Evolutionary conservation across 208 protist genomes (phyloP).

Genomic region (Chromosphaera perkinsii): DNA sequence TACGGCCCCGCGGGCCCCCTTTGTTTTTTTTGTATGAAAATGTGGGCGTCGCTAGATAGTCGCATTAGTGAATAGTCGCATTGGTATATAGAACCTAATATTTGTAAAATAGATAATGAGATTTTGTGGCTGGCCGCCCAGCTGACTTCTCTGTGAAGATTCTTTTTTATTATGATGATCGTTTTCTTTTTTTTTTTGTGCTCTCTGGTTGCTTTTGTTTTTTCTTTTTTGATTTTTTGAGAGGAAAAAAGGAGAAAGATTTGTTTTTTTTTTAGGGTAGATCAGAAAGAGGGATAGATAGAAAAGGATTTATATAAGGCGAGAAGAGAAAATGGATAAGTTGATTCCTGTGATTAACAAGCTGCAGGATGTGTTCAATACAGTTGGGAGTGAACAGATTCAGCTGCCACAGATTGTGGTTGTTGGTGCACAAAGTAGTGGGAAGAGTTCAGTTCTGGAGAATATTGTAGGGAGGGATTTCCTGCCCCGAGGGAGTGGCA

Average conservation of each 20-base stretch:
- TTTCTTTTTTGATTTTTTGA: not conserved
- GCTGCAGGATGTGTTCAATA: conserved; percentile 77
- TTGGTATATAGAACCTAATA: too few species aligned
- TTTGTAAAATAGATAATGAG: too few species aligned
- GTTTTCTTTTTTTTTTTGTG: not conserved
- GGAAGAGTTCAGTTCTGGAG: conserved; percentile 85
- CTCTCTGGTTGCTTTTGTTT: not conserved
- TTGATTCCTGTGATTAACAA: conserved; percentile 94
- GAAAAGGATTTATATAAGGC: not conserved
- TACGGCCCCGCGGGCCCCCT: too few species aligned
- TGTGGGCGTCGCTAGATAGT: too few species aligned
- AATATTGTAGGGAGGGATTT: conserved; percentile 97
- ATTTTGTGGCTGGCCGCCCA: too few species aligned
- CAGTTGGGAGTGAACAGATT: conserved; percentile 68
- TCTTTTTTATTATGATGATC: not conserved
- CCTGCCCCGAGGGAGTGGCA: conserved; percentile 94
- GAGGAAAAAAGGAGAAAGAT: not conserved
- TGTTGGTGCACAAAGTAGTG: conserved; percentile 80
- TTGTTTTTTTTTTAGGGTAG: not conserved
- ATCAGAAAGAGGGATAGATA: not conserved
- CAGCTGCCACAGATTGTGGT: conserved; percentile 98
- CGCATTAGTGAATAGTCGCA: too few species aligned
- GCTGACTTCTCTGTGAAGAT: not conserved
- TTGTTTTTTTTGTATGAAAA: too few species aligned
- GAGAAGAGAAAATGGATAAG: conserved; percentile 73